phyloP scores from a whole-genome alignment of 352 stramenopile genomes.

The Pythium diclinum region DNA sequence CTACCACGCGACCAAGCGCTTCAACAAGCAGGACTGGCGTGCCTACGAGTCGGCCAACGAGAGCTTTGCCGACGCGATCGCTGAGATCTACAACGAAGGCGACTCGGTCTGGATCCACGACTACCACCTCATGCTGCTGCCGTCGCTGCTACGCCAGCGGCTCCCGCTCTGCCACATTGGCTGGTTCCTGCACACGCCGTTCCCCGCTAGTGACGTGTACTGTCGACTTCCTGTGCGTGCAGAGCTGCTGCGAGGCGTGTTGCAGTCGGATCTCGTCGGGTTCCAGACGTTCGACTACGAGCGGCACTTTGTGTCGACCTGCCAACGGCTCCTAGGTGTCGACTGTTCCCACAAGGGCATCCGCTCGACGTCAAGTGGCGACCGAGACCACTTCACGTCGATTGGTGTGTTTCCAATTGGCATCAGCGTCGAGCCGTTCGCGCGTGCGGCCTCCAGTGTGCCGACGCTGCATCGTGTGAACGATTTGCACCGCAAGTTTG shows the following conservation, averaged over 20 bases:
- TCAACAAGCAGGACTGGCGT: slow-evolving; percentile 87
- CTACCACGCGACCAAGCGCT: slow-evolving; percentile 68
- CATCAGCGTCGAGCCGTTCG: slow-evolving; percentile 84
- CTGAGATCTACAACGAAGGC: slow-evolving; percentile 86
- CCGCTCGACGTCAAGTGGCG: slow-evolving; percentile 45
- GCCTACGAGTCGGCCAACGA: slow-evolving; percentile 88
- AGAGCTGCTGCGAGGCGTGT: slow-evolving; percentile 70
- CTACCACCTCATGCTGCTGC: slow-evolving; percentile 89
- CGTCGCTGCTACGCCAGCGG: slow-evolving; percentile 76
- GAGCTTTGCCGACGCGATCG: slow-evolving; percentile 81
- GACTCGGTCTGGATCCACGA: slow-evolving; percentile 89
- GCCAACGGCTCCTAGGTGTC: slow-evolving; percentile 66
- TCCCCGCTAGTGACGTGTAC: slow-evolving; percentile 86
- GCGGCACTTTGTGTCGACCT: slow-evolving; percentile 84
- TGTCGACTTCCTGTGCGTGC: slow-evolving; percentile 74
- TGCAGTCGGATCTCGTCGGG: slow-evolving; percentile 79
- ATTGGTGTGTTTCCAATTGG: slow-evolving; percentile 87
- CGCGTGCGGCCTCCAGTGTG: slow-evolving; percentile 48
- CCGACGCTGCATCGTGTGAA: slow-evolving; percentile 63
- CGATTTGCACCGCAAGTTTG: slow-evolving; percentile 74
- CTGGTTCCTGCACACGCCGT: slow-evolving; percentile 89
- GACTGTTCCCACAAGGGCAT: slow-evolving; percentile 77
- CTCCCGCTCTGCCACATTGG: slow-evolving; percentile 73
- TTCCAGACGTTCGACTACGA: slow-evolving; percentile 92
- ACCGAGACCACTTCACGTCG: slow-evolving; percentile 84